Base-by-base conservation (phyloP, 257 asterid species). In the Verbascum thapsus region DNA sequence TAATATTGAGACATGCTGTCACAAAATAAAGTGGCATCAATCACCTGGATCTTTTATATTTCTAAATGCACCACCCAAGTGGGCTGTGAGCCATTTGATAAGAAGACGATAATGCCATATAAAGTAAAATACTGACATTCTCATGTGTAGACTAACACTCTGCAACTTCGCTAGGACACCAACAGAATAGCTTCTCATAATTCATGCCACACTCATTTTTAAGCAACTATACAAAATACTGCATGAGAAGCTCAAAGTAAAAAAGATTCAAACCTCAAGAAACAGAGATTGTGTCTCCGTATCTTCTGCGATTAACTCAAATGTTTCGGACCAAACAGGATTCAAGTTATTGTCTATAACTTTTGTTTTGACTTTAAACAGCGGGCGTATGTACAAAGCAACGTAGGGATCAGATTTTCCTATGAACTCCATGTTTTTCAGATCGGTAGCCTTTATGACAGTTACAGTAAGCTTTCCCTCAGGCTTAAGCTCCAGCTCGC, bases 401-500 rank as follows among this genome's bases (percentile, higher is more conserved):
- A 80, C 88, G 26, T 94, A 94, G 7, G 98, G 99, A 76, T 94
- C 99, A 23, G 99, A 94, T 74, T 94, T 94, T 61, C 99, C 99
- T 22, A 94, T 71, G 75, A 94, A 52, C 73, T 90, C 99, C 85
- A 69, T 83, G 75, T 94, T 94, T 81, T 94, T 94, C 63, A 94
- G 74, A 67, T 82, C 86, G 42, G 67, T 88, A 32, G 99, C 99
- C 81, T 48, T 78, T 23, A 83, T 40, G 8, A 94, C 74, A 8
- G 94, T 88, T 15, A 90, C 80, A 16, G 66, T 77, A 41, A 90
- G 82, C 76, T 74, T 84, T 54, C 98, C 99, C 59, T 84, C 95
- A 37, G 99, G 99, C 83, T 84, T 94, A 49, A 94, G 98, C 83
- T 94, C 99, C 95, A 94, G 76, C 26, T 94, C 99, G 65, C 99